Evolutionary conservation across 768 basidiomycete species (phyloP).

Genomic region (Hirschioporus abietinus): DNA sequence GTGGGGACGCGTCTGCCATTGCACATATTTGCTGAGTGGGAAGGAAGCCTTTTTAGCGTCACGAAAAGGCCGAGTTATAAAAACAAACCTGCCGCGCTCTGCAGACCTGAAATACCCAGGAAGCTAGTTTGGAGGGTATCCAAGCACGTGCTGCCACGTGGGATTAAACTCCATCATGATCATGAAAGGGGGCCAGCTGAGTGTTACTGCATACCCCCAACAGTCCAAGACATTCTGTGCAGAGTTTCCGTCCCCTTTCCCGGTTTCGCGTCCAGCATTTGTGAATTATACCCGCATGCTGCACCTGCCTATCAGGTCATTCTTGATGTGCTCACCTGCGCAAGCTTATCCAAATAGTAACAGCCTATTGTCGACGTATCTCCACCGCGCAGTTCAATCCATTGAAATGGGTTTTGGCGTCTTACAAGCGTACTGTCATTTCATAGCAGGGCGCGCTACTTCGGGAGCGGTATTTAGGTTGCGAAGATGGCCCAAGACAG

Average conservation of each 20-base stretch:
- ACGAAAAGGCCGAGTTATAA: not conserved
- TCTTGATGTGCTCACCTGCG: not conserved
- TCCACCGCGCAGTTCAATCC: not conserved
- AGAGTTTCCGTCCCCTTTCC: not conserved
- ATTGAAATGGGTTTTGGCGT: not conserved
- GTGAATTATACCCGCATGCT: not conserved
- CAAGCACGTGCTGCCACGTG: conserved; percentile 1
- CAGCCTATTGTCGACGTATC: not conserved
- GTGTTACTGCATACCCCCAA: not conserved
- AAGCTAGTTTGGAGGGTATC: not conserved
- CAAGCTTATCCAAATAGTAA: not conserved
- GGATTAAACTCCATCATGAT: not conserved
- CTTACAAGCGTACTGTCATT: not conserved
- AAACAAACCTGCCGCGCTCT: not conserved
- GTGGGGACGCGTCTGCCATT: conserved; percentile 6
- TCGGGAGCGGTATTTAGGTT: not conserved
- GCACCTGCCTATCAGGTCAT: not conserved
- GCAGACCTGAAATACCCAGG: not conserved
- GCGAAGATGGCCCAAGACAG: not conserved
- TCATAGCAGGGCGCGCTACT: not conserved
- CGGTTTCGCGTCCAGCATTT: not conserved
- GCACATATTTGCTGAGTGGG: conserved; percentile 4
- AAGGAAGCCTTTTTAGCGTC: not conserved
- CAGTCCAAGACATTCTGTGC: not conserved
- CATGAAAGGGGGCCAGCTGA: not conserved